Evolutionary conservation across 164 flowering plant genomes (phyloP), one percentile per base, ranked within the genome.

Genomic region (Litsea cubeba): DNA sequence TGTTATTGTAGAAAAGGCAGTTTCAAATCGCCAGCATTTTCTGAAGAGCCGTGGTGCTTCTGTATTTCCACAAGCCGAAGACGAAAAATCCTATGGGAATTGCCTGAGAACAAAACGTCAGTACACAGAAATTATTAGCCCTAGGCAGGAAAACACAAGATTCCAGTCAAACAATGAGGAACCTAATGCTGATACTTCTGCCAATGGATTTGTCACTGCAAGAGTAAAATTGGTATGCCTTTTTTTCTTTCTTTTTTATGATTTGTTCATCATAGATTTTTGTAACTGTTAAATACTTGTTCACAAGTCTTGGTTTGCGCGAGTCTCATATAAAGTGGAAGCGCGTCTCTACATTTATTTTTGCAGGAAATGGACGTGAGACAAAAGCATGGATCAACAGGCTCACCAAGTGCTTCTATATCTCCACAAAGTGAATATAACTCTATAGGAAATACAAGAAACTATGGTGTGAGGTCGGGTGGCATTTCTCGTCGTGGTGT

Each of bases 131-230:
- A 81, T 78, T 65, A 75, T 72, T 57, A 84, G 88, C 83, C 87
- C 89, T 12, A 76, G 71, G 70, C 76, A 65, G 77, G 89, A 84
- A 20, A 70, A 4, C n/a, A 22, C 63, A 2, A 84, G 77, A 73
- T 88, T 94, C 32, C 90, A 97, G 67, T 72, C 82, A 32, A 76
- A 58, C 80, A 83, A 72, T 76, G 92, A 84, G 71, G 93, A 88
- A 71, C 73, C 80, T 63, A 79, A 82, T 50, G 68, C 72, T 26
- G 93, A 91, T 81, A 81, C 60, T 77, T 77, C 89, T 70, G 84
- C 83, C 71, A 83, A 84, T 81, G 92, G 88, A 65, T 96, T 96
- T 85, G 95, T 96, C 17, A 91, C 94, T 72, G 99, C 98, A 40
- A 88, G 86, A 86, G 78, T 86, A 68, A 96, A 96, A 86, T 68